Evolutionary conservation across 2,329 filamentous ascomycete species (phyloP).

Genomic region (Pyrenophora teres): DNA sequence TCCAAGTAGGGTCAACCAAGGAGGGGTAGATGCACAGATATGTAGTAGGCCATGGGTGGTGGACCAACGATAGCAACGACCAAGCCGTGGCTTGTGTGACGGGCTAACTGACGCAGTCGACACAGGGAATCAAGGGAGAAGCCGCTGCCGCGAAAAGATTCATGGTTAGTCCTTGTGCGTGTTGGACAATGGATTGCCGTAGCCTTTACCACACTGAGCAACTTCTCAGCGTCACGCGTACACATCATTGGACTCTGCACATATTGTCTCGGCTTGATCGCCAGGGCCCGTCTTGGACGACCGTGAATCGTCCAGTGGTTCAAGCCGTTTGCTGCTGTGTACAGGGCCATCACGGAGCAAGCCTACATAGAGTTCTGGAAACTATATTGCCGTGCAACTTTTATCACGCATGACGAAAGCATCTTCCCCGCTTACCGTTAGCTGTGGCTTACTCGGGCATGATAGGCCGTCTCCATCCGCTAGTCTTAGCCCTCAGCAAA

Average conservation of each 20-base stretch:
- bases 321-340: slow-evolving; percentile 10
- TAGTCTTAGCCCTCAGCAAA: slow-evolving; percentile 16
- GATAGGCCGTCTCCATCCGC: slow-evolving; percentile 23
- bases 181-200: slow-evolving; percentile 30
- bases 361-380: slow-evolving; percentile 1
- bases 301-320: slow-evolving; percentile 10
- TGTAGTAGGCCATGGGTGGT: slow-evolving; percentile 36
- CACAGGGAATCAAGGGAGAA: slow-evolving; percentile 18
- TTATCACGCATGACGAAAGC: background rate
- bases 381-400: slow-evolving; percentile 7
- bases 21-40: slow-evolving; percentile 44
- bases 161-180: slow-evolving; percentile 10
- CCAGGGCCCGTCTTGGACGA: slow-evolving; percentile 26
- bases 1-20: slow-evolving; percentile 13
- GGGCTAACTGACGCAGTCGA: slow-evolving; percentile 23
- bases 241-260: slow-evolving; percentile 20
- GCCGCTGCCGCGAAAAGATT: slow-evolving; percentile 19
- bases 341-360: slow-evolving; percentile 6
- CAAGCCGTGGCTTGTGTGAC: slow-evolving; percentile 33
- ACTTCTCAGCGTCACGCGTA: slow-evolving; percentile 41
- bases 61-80: slow-evolving; percentile 34
- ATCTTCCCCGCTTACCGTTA: slow-evolving; percentile 13
- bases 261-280: slow-evolving; percentile 22
- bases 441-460: slow-evolving; percentile 7
- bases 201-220: slow-evolving; percentile 27